Base-by-base conservation (phyloP, 1,284 basidiomycete species). In the Ustilago sp. region DNA sequence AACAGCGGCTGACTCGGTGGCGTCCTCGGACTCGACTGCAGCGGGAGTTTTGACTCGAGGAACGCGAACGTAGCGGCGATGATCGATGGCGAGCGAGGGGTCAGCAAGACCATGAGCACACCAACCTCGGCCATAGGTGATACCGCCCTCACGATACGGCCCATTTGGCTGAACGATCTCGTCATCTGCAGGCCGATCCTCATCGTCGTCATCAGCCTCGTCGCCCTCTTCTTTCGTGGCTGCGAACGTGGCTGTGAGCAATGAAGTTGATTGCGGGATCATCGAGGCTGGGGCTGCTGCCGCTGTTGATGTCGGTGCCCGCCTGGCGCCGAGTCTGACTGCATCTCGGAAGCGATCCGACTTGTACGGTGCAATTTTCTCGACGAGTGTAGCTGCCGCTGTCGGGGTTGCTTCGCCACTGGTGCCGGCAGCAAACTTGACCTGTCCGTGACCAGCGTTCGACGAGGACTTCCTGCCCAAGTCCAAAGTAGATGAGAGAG, bases 121-220 rank as follows among this genome's bases (percentile, higher is more conserved):
- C 73, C 77, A 83, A 9, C 82, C 82, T 0, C 63, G 55, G 6
- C 80, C 69, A 64, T 77, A 83, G 2, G 74, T 74, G 53, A 82
- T 68, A n/a, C 67, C 74, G 31, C 72, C 74, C 38, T 82, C 63
- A 32, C 79, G 71, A 36, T 80, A 77, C 4, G 79, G 77, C 1
- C 80, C 80, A 15, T 62, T 71, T 6, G 80, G 79, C 34, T 67
- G 70, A 13, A 80, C 73, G 31, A 70, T 74, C 45, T 71, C 50
- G 17, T 60, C 58, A 38, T 63, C 54, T 28, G n/a, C 34, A 8
- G 9, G 9, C 6, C 43, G 32, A 3, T 41, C 51, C n/a, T 47
- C 58, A 13, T 52, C 54, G 23, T 47, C 35, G 7, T 62, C 59
- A 3, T 65, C 54, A 9, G 50, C 48, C 15, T 11, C 63, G 4